Conservation (phyloP, 2,329 filamentous ascomycete genomes). For the Acarospora socialis region DNA sequence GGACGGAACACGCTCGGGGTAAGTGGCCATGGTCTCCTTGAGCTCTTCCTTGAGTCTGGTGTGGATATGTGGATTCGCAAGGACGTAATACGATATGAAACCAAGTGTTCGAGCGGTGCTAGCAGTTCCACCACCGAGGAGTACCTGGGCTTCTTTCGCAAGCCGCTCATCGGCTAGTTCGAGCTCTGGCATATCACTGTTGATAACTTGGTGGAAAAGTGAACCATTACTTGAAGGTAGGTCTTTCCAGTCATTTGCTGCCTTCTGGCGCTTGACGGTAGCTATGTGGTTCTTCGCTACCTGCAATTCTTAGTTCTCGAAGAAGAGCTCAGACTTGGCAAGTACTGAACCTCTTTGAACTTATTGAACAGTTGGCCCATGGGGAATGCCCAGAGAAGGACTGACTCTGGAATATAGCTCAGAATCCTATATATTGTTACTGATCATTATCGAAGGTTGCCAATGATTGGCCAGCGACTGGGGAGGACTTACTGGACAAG, state of each 20-base stretch:
- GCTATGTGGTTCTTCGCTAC: too few species aligned
- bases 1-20: slow-evolving; percentile 2
- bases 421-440: slow-evolving; percentile 1
- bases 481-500: neutral
- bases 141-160: slow-evolving; percentile 16
- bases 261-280: too few species aligned
- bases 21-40: slow-evolving; percentile 1
- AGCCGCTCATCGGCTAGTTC: slow-evolving; percentile 18
- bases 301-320: too few species aligned
- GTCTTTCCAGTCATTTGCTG: too few species aligned
- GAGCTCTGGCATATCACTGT: slow-evolving; percentile 18
- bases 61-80: neutral
- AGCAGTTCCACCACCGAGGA: slow-evolving; percentile 14
- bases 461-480: neutral
- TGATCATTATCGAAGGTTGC: slow-evolving; percentile 1
- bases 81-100: slow-evolving; percentile 8
- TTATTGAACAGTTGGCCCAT: slow-evolving; percentile 5
- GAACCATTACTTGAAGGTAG: too few species aligned
- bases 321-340: too few species aligned
- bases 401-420: slow-evolving; percentile 1
- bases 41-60: slow-evolving; percentile 3
- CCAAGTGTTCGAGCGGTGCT: slow-evolving; percentile 5
- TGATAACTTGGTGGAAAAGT: slow-evolving; percentile 19
- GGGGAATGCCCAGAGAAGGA: slow-evolving; percentile 1
- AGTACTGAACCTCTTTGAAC: slow-evolving; percentile 4